Conservation (phyloP, 164 flowering plant species). For the Aristolochia contorta region DNA sequence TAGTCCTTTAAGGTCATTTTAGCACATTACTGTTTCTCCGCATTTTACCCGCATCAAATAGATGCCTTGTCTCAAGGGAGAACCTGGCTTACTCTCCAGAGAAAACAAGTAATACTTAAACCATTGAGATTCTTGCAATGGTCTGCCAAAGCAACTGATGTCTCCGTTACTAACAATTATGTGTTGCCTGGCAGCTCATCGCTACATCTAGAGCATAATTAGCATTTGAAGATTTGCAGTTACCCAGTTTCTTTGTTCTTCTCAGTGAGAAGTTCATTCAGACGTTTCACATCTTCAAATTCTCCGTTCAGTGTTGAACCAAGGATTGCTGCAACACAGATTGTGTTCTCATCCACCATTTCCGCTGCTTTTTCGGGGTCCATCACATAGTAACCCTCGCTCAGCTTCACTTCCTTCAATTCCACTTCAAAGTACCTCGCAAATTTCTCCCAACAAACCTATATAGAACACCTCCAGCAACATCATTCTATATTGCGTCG, state of each 20-base stretch:
- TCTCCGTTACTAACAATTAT: too few relatives aligned
- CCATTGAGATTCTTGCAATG: too few relatives aligned
- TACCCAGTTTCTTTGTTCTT: conserved; percentile 55
- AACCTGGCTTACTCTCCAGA: too few relatives aligned
- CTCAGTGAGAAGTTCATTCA: conserved; percentile 43
- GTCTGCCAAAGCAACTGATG: too few relatives aligned
- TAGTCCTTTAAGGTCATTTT: too few relatives aligned
- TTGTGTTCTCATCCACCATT: conserved; percentile 76
- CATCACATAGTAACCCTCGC: conserved; percentile 61
- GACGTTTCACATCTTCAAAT: conserved; percentile 56
- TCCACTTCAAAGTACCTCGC: conserved; percentile 76
- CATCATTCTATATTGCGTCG: background rate
- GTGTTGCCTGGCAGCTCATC: too few relatives aligned
- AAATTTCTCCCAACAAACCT: conserved; percentile 70
- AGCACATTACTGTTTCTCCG: too few relatives aligned
- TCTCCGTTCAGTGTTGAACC: conserved; percentile 72
- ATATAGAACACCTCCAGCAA: conserved; percentile 1
- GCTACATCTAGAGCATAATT: background rate
- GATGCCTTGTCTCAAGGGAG: too few relatives aligned
- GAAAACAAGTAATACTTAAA: too few relatives aligned
- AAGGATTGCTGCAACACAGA: conserved; percentile 66
- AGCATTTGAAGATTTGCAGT: background rate
- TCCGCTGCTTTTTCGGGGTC: conserved; percentile 65
- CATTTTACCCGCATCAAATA: too few relatives aligned
- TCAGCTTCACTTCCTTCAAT: conserved; percentile 61